Conservation (phyloP, 2,329 filamentous ascomycete species). For the Tolypocladium album region DNA sequence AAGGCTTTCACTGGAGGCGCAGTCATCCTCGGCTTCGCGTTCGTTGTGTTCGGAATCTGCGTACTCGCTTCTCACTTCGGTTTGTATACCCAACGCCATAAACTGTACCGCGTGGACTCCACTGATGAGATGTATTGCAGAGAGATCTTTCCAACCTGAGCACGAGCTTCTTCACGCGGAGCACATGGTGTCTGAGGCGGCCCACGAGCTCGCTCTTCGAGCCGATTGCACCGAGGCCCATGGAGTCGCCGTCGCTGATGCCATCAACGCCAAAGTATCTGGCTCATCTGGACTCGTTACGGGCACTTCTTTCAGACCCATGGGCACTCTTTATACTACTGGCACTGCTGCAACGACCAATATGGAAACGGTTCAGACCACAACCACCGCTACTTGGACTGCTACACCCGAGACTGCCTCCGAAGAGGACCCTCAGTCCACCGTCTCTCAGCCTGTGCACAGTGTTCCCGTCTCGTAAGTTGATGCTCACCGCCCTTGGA, state of each 20-base stretch:
- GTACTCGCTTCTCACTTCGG: slow-evolving; percentile 14
- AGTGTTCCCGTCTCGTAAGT: slow-evolving; percentile 25
- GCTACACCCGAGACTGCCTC: background rate
- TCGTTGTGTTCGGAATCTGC: slow-evolving; percentile 16
- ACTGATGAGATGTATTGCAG: background rate
- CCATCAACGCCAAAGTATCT: slow-evolving; percentile 3
- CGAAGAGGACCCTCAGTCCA: background rate
- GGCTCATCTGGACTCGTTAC: slow-evolving; percentile 6
- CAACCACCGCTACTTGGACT: background rate
- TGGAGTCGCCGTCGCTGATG: slow-evolving; percentile 4
- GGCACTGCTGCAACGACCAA: background rate
- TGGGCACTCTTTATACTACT: background rate
- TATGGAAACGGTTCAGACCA: background rate
- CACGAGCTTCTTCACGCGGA: slow-evolving; percentile 9
- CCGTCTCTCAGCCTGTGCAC: background rate
- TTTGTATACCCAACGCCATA: background rate
- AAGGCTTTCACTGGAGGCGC: slow-evolving; percentile 6
- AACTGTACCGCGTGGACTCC: background rate
- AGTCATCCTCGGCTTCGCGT: slow-evolving; percentile 7
- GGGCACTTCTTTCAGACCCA: slow-evolving; percentile 2
- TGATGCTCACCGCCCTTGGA: too few relatives aligned
- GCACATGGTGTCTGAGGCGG: slow-evolving; percentile 7
- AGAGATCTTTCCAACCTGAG: background rate
- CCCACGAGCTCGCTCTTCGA: slow-evolving; percentile 11
- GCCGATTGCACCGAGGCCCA: slow-evolving; percentile 9